Percentiles rank a stretch among this genome's conserved stretches.
Conservation (phyloP, 768 basidiomycete species). For the Boletus rufocinnamomeus region DNA sequence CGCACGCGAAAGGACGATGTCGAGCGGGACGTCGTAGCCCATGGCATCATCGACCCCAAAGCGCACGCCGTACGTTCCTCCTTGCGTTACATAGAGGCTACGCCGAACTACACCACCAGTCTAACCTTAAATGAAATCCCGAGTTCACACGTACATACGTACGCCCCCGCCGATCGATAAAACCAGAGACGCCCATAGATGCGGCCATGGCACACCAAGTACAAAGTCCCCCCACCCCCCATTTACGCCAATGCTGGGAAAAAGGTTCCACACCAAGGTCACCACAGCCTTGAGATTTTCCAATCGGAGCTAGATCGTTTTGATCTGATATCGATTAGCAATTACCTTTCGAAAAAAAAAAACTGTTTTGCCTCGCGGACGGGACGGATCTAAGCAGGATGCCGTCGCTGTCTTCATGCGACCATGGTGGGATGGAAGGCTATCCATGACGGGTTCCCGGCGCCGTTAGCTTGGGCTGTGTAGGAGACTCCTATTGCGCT, state of each 20-base stretch:
- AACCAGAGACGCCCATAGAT: not conserved
- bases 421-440: not conserved
- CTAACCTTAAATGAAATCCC: not conserved
- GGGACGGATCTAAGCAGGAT: slow-evolving; percentile 9
- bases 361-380: not conserved
- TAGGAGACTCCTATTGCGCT: not conserved
- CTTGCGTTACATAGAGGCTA: not conserved
- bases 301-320: slow-evolving; percentile 21
- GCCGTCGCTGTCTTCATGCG: not conserved
- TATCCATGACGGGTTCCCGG: not conserved
- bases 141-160: not conserved
- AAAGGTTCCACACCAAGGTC: not conserved
- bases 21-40: not conserved
- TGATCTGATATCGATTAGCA: slow-evolving; percentile 23
- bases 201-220: not conserved
- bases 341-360: slow-evolving; percentile 4
- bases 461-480: slow-evolving; percentile 8
- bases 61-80: not conserved
- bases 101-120: not conserved
- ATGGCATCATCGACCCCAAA: not conserved
- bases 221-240: not conserved
- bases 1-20: not conserved
- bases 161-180: not conserved
- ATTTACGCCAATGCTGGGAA: not conserved
- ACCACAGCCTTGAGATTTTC: not conserved